phyloP scores from a whole-genome alignment of 1,284 basidiomycete species.

The Trametes hirsuta region DNA sequence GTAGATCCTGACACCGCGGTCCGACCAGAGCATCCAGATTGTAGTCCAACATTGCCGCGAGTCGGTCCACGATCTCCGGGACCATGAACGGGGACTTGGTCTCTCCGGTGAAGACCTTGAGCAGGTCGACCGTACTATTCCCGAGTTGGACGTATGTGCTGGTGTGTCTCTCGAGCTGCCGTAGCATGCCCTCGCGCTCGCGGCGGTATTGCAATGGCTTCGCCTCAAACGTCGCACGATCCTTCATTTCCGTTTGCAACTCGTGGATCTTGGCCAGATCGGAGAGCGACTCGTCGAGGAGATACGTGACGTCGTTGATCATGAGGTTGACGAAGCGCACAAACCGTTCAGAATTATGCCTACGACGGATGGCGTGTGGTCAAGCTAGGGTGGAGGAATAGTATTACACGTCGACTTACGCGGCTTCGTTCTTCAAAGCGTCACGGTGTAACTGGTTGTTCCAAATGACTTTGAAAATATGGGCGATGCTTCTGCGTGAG shows the following conservation, averaged over 20 bases:
- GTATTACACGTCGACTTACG: constrained; percentile 48
- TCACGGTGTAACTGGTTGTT: constrained; percentile 85
- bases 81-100: constrained; percentile 94
- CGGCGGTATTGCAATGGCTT: constrained; percentile 74
- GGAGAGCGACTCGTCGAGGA: constrained; percentile 95
- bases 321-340: constrained; percentile 96
- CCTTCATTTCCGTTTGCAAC: constrained; percentile 85
- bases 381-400: not conserved
- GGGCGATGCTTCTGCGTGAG: constrained; percentile 81
- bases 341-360: constrained; percentile 83
- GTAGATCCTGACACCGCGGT: constrained; percentile 82
- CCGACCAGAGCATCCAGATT: constrained; percentile 92
- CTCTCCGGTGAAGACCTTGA: constrained; percentile 92
- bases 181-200: constrained; percentile 83
- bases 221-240: constrained; percentile 69
- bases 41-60: constrained; percentile 97
- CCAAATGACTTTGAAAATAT: constrained; percentile 89
- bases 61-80: constrained; percentile 93
- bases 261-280: constrained; percentile 88
- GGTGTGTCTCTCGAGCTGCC: constrained; percentile 81
- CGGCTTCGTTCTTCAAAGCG: constrained; percentile 78
- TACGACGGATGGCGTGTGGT: constrained; percentile 34
- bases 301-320: constrained; percentile 99
- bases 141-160: constrained; percentile 88
- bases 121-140: constrained; percentile 84